phyloP scores from a whole-genome alignment of 2,329 filamentous ascomycete species.

The Colletotrichum coccodes region DNA sequence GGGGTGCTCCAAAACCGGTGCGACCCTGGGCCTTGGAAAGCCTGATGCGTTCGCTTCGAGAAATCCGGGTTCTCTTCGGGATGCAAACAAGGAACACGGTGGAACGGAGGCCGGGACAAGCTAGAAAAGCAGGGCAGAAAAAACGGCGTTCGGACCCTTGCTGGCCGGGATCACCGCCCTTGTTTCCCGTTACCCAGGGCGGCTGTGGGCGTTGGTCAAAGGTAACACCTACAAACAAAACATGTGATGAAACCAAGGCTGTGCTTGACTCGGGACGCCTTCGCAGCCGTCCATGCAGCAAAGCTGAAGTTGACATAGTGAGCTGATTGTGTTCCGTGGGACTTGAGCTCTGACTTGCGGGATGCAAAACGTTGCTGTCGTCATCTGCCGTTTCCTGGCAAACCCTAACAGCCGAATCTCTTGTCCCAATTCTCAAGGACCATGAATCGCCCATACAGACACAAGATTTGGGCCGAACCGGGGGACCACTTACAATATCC shows the following conservation, averaged over 20 bases:
- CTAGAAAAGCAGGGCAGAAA: slow-evolving; percentile 27
- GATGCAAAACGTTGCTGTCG: slow-evolving; percentile 28
- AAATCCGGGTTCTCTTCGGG: slow-evolving; percentile 26
- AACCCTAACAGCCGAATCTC: slow-evolving; percentile 3
- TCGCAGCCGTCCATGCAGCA: slow-evolving; percentile 3
- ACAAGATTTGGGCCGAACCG: slow-evolving; percentile 9
- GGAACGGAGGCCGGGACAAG: slow-evolving; percentile 6
- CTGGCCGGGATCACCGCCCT: not conserved
- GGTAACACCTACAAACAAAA: slow-evolving; percentile 20
- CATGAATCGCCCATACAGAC: slow-evolving; percentile 4
- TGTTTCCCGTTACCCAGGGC: slow-evolving; percentile 13
- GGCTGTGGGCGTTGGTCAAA: not conserved
- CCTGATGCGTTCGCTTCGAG: slow-evolving; percentile 3
- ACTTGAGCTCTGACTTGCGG: slow-evolving; percentile 9
- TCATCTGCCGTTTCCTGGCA: slow-evolving; percentile 22
- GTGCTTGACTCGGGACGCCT: slow-evolving; percentile 15
- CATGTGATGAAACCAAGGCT: slow-evolving; percentile 23
- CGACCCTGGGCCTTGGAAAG: slow-evolving; percentile 26
- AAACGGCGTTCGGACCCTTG: slow-evolving; percentile 7
- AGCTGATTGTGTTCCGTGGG: not conserved
- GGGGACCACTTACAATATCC: slow-evolving; percentile 2
- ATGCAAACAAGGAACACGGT: slow-evolving; percentile 29
- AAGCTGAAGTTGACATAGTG: not conserved
- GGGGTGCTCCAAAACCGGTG: slow-evolving; percentile 12
- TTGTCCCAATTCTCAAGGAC: not conserved